A percentile compares a stretch with the other conserved stretches of the same genome.
phyloP scores from a whole-genome alignment of 2,329 filamentous ascomycete genomes.

The Calcarisporium arbuscula region DNA sequence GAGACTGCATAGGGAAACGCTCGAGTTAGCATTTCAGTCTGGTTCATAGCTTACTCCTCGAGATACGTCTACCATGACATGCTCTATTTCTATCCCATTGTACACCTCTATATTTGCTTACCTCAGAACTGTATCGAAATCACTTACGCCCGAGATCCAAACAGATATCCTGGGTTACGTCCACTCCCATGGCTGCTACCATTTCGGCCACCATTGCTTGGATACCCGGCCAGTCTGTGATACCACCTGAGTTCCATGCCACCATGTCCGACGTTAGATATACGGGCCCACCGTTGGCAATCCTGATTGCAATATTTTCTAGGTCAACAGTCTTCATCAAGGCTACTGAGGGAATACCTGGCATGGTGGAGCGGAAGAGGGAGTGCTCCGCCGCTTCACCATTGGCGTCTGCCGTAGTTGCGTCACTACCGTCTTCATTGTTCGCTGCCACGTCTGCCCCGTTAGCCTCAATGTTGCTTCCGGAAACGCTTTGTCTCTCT shows the following conservation, averaged over 20 bases:
- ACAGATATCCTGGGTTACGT: slow-evolving; percentile 49
- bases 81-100: too few species aligned
- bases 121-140: not conserved
- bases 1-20: too few species aligned
- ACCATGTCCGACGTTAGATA: slow-evolving; percentile 47
- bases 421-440: slow-evolving; percentile 14
- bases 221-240: slow-evolving; percentile 43
- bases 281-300: slow-evolving; percentile 30
- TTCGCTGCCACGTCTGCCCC: slow-evolving; percentile 16
- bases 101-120: too few species aligned
- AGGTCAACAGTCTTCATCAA: slow-evolving; percentile 51
- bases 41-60: too few species aligned
- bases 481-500: slow-evolving; percentile 19
- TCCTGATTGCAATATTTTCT: slow-evolving; percentile 49
- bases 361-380: slow-evolving; percentile 58
- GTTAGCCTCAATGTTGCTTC: slow-evolving; percentile 10
- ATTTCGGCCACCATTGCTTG: slow-evolving; percentile 62
- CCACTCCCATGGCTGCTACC: slow-evolving; percentile 57
- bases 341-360: slow-evolving; percentile 53
- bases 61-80: too few species aligned
- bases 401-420: too few species aligned
- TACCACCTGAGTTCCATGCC: slow-evolving; percentile 49
- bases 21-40: too few species aligned
- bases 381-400: slow-evolving; percentile 13
- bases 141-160: slow-evolving; percentile 45